A percentile compares a stretch with the other conserved stretches of the same genome.
These are phyloP conservation scores for Dendrocalamus latiflorus DNA, from an alignment of 202 grass and related monocot species.

Conservation along the genomic window DNA sequence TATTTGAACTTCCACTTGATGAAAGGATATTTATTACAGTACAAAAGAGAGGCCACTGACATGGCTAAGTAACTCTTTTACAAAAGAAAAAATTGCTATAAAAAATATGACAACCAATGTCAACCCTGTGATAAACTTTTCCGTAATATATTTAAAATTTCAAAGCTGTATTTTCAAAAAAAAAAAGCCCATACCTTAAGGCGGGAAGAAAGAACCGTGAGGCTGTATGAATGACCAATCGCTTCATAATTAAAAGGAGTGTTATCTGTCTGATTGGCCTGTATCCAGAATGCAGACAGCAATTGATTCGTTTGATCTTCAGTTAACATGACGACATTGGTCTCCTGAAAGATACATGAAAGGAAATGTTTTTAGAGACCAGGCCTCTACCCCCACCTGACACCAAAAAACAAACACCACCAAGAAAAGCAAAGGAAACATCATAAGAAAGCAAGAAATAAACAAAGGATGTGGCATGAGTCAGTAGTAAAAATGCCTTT, in stretches of 20 bases:
- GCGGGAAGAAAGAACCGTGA: constrained; percentile 73
- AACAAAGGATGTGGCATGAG: not conserved
- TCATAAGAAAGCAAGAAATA: not conserved
- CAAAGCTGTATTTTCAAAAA: not conserved
- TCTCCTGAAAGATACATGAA: constrained; percentile 51
- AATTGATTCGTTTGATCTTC: constrained; percentile 88
- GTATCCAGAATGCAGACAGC: constrained; percentile 88
- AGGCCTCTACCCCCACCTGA: not conserved
- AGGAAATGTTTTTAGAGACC: not conserved
- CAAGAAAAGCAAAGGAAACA: not conserved
- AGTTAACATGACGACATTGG: constrained; percentile 59
- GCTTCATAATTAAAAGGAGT: constrained; percentile 88
- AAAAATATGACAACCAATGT: not conserved
- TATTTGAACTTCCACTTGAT: constrained; percentile 15
- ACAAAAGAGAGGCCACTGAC: not conserved
- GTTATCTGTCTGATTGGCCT: constrained; percentile 76
- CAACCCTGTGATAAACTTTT: not conserved
- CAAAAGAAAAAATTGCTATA: constrained; percentile 19
- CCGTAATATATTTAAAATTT: not conserved
- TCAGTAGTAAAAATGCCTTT: not conserved
- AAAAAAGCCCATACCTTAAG: constrained; percentile 48
- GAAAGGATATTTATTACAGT: constrained; percentile 2
- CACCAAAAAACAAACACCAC: not conserved
- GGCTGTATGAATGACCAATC: constrained; percentile 78
- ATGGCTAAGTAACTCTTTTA: not conserved